Percentiles rank a stretch among this genome's conserved stretches.
These are phyloP conservation scores for Tanacetum coccineum DNA, from an alignment of 129 eudicot species.

Conservation along the genomic window DNA sequence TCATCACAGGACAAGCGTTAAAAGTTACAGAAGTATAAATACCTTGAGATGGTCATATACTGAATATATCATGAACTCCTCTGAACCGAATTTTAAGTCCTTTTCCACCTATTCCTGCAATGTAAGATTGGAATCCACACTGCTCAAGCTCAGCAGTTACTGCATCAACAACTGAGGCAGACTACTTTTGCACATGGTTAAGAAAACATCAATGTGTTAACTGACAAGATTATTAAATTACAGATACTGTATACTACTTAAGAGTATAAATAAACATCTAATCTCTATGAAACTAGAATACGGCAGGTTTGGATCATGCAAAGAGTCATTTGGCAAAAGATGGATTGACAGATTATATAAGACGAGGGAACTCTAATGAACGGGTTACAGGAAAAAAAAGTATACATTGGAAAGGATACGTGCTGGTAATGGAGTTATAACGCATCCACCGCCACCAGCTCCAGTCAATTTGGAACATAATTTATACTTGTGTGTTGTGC, in stretches of 20 bases:
- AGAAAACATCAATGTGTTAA: conserved; percentile 29
- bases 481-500: conserved; percentile 66
- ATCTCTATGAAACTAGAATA: too few species aligned
- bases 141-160: conserved; percentile 79
- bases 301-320: too few species aligned
- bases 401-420: conserved; percentile 52
- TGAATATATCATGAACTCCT: conserved; percentile 9
- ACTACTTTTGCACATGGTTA: conserved; percentile 55
- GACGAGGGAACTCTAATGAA: too few species aligned
- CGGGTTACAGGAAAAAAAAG: too few species aligned
- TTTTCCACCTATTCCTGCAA: conserved; percentile 83
- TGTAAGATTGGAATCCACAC: conserved; percentile 79
- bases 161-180: conserved; percentile 65
- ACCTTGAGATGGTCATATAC: conserved; percentile 9
- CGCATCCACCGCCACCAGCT: conserved; percentile 99
- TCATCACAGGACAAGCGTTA: too few species aligned
- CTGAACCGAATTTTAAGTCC: conserved; percentile 69
- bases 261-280: too few species aligned
- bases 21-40: too few species aligned
- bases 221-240: too few species aligned
- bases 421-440: conserved; percentile 75
- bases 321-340: too few species aligned
- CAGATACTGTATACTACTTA: too few species aligned
- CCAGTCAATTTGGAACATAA: conserved; percentile 84
- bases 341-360: too few species aligned